phyloP scores from a whole-genome alignment of 495 filamentous ascomycete species.

The Tetracladium marchalianum region DNA sequence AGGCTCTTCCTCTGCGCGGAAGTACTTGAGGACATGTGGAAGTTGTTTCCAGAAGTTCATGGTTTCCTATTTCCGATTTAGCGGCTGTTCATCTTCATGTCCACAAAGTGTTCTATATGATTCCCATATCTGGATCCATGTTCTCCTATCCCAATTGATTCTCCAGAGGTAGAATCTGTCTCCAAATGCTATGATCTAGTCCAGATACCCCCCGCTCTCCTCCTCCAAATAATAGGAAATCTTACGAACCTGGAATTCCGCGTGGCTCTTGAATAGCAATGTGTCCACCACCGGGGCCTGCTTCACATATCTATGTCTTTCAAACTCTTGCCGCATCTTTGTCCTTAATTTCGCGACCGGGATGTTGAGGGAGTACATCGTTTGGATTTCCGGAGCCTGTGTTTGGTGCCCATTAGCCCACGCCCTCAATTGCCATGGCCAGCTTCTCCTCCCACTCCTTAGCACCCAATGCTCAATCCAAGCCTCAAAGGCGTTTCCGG shows the following conservation, averaged over 20 bases:
- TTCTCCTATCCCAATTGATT: not conserved
- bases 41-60: constrained; percentile 99
- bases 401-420: constrained; percentile 1
- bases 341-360: constrained; percentile 83
- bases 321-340: constrained; percentile 95
- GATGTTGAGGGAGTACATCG: constrained; percentile 86
- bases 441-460: not conserved
- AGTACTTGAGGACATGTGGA: constrained; percentile 94
- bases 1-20: constrained; percentile 79
- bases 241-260: constrained; percentile 69
- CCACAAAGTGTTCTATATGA: not conserved
- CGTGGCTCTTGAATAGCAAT: constrained; percentile 74
- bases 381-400: constrained; percentile 91
- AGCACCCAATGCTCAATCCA: not conserved
- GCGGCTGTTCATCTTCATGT: not conserved
- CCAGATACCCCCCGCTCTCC: not conserved
- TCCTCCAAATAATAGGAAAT: not conserved
- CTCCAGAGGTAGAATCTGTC: not conserved
- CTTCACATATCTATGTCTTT: constrained; percentile 86
- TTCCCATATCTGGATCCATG: not conserved
- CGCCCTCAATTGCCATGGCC: not conserved
- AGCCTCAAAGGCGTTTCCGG: not conserved
- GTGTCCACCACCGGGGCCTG: constrained; percentile 83
- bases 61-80: constrained; percentile 58
- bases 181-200: not conserved